Evolutionary conservation across 768 basidiomycete genomes (phyloP), one percentile per base, ranked within the genome.

Genomic region (Boletus reticuloceps): DNA sequence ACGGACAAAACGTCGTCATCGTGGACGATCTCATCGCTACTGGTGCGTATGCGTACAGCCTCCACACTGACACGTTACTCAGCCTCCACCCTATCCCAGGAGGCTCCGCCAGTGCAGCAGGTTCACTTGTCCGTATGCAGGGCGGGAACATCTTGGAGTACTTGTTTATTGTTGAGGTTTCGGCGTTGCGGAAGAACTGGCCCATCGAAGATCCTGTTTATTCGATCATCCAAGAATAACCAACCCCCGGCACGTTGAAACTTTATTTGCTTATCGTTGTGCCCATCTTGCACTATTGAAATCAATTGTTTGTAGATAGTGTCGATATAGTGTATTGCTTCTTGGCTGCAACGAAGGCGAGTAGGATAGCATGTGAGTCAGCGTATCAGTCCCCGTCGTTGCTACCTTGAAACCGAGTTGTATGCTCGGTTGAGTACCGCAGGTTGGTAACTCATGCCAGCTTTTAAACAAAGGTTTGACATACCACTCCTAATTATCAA

Each of bases 1-100:
- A 86, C 6, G 93, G 94, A 29, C 87, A 94, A 68, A 88, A 76
- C 56, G 92, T 94, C 20, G 70, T 99, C 44, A 78, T 99, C 42
- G 77, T 99, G 27, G 97, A 99, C 72, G 97, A 99, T 71, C 79
- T 99, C 39, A 91, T 99, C 59, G 97, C 97, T 0, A 98, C 96
- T 31, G 96, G 95, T 90, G 59, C 41, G 79, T 58, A 17, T n/a
- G 31, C 22, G 16, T 31, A 17, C 49, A 13, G 6, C 14, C 40
- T 37, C 29, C 22, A 36, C n/a, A 39, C 19, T 29, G 50, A 32
- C 36, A 19, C 22, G n/a, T 56, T 31, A 8, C 40, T n/a, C 47
- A 64, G 20, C 41, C n/a, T 27, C 6, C 51, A 31, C 50, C 29
- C 19, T 45, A 54, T 13, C 50, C 9, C 17, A 92, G 94, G 94